Base-by-base conservation (phyloP, 2,329 filamentous ascomycete species). In the Aspergillus latus region DNA sequence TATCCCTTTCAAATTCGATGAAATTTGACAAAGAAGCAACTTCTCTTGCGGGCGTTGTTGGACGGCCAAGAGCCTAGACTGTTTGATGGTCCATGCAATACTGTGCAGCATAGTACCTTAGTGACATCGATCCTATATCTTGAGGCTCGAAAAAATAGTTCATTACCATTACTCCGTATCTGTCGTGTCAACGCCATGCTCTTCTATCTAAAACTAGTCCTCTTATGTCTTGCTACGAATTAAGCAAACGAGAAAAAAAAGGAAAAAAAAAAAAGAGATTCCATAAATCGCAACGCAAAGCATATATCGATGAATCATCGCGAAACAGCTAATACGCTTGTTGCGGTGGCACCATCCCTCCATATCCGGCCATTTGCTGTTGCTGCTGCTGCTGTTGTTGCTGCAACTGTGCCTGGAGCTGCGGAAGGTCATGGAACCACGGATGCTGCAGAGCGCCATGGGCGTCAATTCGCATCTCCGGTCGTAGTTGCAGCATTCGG, bases 401-500 rank as follows among this genome's bases (percentile, higher is more conserved):
- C 34, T 72, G 73, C 62, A 78, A 70, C 60, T 80, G 80, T 57
- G 76, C 74, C 66, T 84, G 81, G 52, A 84, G 73, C 62, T 84
- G 81, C 43, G 76, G 77, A 68, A 85, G 76, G 62, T 84, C 83
- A 65, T 85, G 84, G 78, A 99, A 99, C 94, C 94, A 99, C 0
- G 88, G 90, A 72, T 99, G 94, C 64, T 88, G 83, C 40, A 97
- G 80, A 3, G 94, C 92, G 61, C 96, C 90, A 50, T 87, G 82
- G 1, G 94, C 94, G 65, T 89, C 92, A 69, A 96, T 89, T 54
- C 94, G 86, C 75, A 96, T 86, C 75, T 99, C 94, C 0, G 94
- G 94, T 32, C 92, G 85, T 52, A 97, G 79, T 73, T 97, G 93
- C 30, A 99, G 84, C 90, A 99, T 96, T 59, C 89, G 84, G 68